Evolutionary conservation across 805 yeast genomes (phyloP).

Genomic region (Cyberlindnera mrakii): DNA sequence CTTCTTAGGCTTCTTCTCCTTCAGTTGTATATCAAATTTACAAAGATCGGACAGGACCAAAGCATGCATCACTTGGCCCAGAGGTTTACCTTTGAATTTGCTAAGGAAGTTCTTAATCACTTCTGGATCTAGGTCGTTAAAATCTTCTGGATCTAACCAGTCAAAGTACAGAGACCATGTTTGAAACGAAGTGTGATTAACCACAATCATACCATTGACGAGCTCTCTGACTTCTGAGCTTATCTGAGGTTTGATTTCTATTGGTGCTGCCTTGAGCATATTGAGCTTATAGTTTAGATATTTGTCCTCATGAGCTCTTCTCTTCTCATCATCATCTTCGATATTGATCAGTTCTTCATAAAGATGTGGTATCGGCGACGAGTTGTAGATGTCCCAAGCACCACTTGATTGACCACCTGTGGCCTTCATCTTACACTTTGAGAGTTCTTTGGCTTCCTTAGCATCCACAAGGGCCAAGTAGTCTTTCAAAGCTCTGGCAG

Average conservation of each 20-base stretch:
- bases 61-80: slow-evolving; percentile 57
- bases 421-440: slow-evolving; percentile 42
- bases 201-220: slow-evolving; percentile 67
- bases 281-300: slow-evolving; percentile 52
- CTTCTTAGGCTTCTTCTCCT: slow-evolving; percentile 12
- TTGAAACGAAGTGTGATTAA: slow-evolving; percentile 50
- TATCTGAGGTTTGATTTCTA: slow-evolving; percentile 30
- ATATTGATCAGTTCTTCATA: slow-evolving; percentile 53
- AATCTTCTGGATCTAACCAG: slow-evolving; percentile 53
- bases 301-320: slow-evolving; percentile 55
- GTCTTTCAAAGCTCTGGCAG: slow-evolving; percentile 37
- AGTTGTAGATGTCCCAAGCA: slow-evolving; percentile 40
- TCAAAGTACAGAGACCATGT: slow-evolving; percentile 77
- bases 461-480: slow-evolving; percentile 35
- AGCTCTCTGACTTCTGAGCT: slow-evolving; percentile 42
- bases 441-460: slow-evolving; percentile 37
- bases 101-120: slow-evolving; percentile 46
- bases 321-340: slow-evolving; percentile 52
- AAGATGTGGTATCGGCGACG: slow-evolving; percentile 46
- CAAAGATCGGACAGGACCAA: slow-evolving; percentile 65
- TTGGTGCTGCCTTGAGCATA: slow-evolving; percentile 48
- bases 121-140: slow-evolving; percentile 43
- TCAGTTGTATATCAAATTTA: slow-evolving; percentile 34
- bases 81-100: slow-evolving; percentile 52
- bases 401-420: slow-evolving; percentile 16